Evolutionary conservation across 306 rosid genomes (phyloP), one percentile per base, ranked within the genome.

Genomic region (Castanospermum australe): DNA sequence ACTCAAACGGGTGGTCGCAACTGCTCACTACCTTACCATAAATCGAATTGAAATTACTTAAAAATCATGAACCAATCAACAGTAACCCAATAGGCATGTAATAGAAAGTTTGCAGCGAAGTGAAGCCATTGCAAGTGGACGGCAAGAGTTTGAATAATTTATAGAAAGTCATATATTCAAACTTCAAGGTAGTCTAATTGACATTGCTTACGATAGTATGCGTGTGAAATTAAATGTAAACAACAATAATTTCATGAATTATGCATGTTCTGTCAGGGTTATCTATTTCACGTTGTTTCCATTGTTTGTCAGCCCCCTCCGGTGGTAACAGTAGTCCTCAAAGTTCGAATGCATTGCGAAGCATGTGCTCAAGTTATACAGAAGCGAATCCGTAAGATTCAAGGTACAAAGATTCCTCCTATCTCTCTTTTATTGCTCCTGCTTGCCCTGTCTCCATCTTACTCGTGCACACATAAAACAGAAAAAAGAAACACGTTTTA

Each of bases 311-410:
- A 91, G 96, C 81, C 93, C 44, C 94, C 94, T 41, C 83, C 92
- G 2, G 90, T 79, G 59, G 78, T 90, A 44, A 93, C 96, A 62
- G 87, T 88, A 13, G 87, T 87, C 4, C 87, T 96, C 3, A 76
- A 86, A 44, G 89, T 93, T 72, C 85, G 81, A 75, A 96, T 96
- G 99, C 96, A 96, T 72, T 96, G 99, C 65, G 97, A 93, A 66
- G 97, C 97, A 30, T 96, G 98, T 76, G 97, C 97, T 84, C 99
- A 86, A 85, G 87, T 1, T 82, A 73, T 96, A 33, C 95, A 87
- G 78, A 96, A 83, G 84, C 57, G 87, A 67, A 93, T 96, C 70
- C 85, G 90, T 14, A 91, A 89, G 91, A 90, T 96, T 60, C 76
- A 91, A 90, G 99, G 99, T 95, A 88, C 68, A 38, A 7, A 62